A percentile compares a stretch with the other conserved stretches of the same genome.
Conservation (phyloP, 257 asterid genomes). For the Solanum pimpinellifolium region DNA sequence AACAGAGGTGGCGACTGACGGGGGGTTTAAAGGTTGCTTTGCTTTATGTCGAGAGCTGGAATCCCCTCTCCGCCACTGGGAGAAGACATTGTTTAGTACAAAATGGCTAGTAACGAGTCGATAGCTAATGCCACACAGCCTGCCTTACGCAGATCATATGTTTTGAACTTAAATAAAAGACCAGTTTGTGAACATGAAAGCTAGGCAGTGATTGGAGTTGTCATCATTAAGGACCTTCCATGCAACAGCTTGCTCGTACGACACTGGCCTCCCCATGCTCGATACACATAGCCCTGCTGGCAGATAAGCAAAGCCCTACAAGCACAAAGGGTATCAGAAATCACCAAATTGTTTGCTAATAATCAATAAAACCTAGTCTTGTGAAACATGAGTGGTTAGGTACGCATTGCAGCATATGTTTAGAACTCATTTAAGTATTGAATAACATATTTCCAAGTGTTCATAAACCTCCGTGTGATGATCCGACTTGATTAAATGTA, state of each 20-base stretch:
- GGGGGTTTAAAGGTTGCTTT: background rate
- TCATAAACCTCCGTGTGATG: background rate
- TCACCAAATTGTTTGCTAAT: background rate
- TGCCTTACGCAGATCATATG: background rate
- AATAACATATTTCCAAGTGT: background rate
- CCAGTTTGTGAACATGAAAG: slow-evolving; percentile 95
- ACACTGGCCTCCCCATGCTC: slow-evolving; percentile 86
- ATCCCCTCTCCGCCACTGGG: background rate
- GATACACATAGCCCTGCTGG: slow-evolving; percentile 77
- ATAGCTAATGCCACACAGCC: background rate
- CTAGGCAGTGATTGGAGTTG: slow-evolving; percentile 67
- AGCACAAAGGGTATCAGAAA: background rate
- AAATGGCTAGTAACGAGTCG: slow-evolving; percentile 8
- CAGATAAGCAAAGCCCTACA: slow-evolving; percentile 70
- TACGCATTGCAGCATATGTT: background rate
- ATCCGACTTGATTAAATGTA: background rate
- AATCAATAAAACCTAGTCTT: background rate
- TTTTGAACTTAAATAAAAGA: slow-evolving; percentile 46
- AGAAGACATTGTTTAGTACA: background rate
- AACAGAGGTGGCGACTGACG: background rate
- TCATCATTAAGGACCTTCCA: slow-evolving; percentile 90
- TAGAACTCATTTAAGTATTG: background rate
- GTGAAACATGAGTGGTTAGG: background rate
- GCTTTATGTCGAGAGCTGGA: background rate
- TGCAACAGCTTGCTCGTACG: slow-evolving; percentile 74